Evolutionary conservation across 2,329 filamentous ascomycete species (phyloP), one percentile per base, ranked within the genome.

Genomic region (Penicillium sp.): DNA sequence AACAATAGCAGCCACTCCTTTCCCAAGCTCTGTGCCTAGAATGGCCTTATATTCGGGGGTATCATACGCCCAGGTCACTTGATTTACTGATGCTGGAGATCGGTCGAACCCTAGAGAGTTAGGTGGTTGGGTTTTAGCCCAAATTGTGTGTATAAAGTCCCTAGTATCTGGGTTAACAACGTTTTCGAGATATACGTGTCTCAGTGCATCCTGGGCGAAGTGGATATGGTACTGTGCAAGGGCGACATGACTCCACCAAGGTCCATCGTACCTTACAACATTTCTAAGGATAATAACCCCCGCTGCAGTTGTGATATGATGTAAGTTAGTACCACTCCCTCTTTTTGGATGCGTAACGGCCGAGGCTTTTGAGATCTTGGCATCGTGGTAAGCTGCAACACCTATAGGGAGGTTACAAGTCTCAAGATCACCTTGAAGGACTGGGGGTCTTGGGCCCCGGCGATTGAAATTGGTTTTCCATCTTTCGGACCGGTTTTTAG

Each of bases 1-100:
- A 25, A 51, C 38, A 35, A 51, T 5, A 51, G 48, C 48, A 36
- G 28, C 28, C 6, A 36, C 48, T 17, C 38, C 48, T 17, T 51
- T 51, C 25, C 48, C 48, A 51, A 51, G 31, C n/a, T 33, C 30
- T n/a, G 48, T 51, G 16, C 48, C 48, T 11, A 51, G 19, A 44
- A 51, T 44, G 8, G 19, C 48, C 30, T 51, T 25, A 19, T 51
- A 51, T 16, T 28, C 38, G 17, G 37, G 38, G n/a, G 48, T 44
- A 44, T 33, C 48, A 10, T 44, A 44, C 4, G 5, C 7, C 48
- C 48, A 51, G 25, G 12, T 5, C 7, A 51, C 16, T 17, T n/a
- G 48, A 3, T 10, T 35, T 3, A 19, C 7, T 16, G 48, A 22
- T 17, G 2, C 38, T 8, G 19, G 7, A 17, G 30, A 11, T n/a